These are phyloP conservation scores for Kalmanozyma brasiliensis DNA, from an alignment of 1,284 basidiomycete species.

Conservation along the genomic window DNA sequence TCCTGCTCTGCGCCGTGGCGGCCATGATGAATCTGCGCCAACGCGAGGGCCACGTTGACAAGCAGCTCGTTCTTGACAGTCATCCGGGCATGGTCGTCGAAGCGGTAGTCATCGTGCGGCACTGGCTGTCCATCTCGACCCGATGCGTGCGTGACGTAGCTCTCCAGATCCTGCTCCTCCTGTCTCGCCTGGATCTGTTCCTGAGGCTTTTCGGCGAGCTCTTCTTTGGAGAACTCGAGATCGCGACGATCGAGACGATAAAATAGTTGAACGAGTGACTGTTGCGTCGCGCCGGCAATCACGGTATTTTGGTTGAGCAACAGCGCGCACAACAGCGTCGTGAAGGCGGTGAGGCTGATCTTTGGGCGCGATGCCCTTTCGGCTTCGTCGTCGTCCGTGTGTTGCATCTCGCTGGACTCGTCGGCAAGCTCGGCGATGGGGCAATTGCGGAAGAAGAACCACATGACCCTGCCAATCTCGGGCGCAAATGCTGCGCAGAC, in stretches of 20 bases:
- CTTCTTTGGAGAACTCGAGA: constrained; percentile 33
- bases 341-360: constrained; percentile 86
- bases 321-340: constrained; percentile 87
- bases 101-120: constrained; percentile 58
- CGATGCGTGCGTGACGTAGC: constrained; percentile 54
- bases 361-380: constrained; percentile 68
- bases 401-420: constrained; percentile 41
- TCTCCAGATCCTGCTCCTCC: constrained; percentile 36
- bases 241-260: constrained; percentile 69
- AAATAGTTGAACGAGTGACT: constrained; percentile 82
- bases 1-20: constrained; percentile 13
- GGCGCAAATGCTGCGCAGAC: constrained; percentile 91
- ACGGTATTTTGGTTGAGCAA: constrained; percentile 81
- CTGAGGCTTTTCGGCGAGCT: constrained; percentile 25
- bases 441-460: constrained; percentile 89
- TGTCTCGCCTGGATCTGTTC: constrained; percentile 21
- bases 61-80: constrained; percentile 61
- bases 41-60: constrained; percentile 63
- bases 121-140: constrained; percentile 63
- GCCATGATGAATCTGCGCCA: constrained; percentile 48
- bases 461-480: constrained; percentile 83
- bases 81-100: constrained; percentile 47
- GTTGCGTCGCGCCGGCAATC: constrained; percentile 79
- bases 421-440: constrained; percentile 45
- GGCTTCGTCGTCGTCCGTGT: constrained; percentile 29